A percentile compares a stretch with the other conserved stretches of the same genome.
Evolutionary conservation across 495 filamentous ascomycete genomes (phyloP).

Genomic region (Xylaria curta): DNA sequence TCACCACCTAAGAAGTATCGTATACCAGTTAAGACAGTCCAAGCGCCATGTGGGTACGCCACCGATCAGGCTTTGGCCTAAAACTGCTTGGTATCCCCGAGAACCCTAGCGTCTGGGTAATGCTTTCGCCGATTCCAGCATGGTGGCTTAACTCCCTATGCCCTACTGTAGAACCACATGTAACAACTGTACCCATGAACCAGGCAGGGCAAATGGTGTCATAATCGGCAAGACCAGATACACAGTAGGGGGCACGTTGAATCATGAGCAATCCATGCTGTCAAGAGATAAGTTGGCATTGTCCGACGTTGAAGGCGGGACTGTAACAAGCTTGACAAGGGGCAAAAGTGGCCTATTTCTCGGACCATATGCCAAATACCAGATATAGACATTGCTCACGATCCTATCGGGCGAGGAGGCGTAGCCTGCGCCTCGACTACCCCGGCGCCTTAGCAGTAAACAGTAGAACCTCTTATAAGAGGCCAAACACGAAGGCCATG

Average conservation of each 20-base stretch:
- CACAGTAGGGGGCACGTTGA: conserved; percentile 12
- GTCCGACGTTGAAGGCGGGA: not conserved
- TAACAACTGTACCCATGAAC: conserved; percentile 12
- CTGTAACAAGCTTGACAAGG: not conserved
- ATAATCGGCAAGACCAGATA: conserved; percentile 17
- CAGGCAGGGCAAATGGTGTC: conserved; percentile 15
- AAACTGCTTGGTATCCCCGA: conserved; percentile 18
- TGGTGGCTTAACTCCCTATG: conserved; percentile 17
- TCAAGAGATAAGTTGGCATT: conserved; percentile 3
- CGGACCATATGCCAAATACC: not conserved
- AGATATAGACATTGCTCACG: conserved; percentile 4
- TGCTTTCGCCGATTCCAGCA: conserved; percentile 27
- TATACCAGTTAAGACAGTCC: not conserved
- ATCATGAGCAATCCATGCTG: not conserved
- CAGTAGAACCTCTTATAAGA: conserved; percentile 17
- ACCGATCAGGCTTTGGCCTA: conserved; percentile 15
- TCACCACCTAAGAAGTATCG: conserved; percentile 6
- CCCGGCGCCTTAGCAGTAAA: conserved; percentile 13
- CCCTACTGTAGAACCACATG: not conserved
- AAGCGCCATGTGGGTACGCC: conserved; percentile 3
- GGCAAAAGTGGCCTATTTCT: not conserved
- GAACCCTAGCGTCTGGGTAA: conserved; percentile 16
- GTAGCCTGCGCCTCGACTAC: conserved; percentile 9
- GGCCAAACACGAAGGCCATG: conserved; percentile 13
- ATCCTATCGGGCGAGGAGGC: conserved; percentile 15